Evolutionary conservation across 2,329 filamentous ascomycete genomes (phyloP).

Genomic region (Trichoderma gracile): DNA sequence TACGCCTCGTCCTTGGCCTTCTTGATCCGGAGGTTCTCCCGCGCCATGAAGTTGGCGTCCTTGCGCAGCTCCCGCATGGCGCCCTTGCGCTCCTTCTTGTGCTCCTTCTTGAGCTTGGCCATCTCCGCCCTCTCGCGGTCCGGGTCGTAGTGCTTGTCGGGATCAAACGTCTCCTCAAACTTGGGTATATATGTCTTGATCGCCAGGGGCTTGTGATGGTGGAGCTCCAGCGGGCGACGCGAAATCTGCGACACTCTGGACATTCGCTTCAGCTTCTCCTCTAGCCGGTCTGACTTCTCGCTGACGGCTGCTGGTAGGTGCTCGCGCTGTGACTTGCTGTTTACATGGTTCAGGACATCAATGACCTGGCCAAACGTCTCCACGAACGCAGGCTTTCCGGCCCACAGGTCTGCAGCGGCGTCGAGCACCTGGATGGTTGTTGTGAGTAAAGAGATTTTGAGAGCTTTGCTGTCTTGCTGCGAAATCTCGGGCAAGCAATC

Average conservation of each 20-base stretch:
- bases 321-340: slow-evolving; percentile 51
- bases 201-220: slow-evolving; percentile 83
- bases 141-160: slow-evolving; percentile 94
- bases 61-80: slow-evolving; percentile 92
- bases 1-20: slow-evolving; percentile 91
- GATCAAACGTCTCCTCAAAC: slow-evolving; percentile 94
- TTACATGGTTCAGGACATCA: slow-evolving; percentile 61
- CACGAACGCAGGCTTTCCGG: slow-evolving; percentile 68
- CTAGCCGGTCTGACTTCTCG: slow-evolving; percentile 45
- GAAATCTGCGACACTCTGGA: slow-evolving; percentile 62
- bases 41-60: slow-evolving; percentile 89
- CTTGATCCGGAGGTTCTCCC: slow-evolving; percentile 88
- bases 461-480: slow-evolving; percentile 38
- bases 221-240: slow-evolving; percentile 80
- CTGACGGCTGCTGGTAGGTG: slow-evolving; percentile 51
- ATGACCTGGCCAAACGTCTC: slow-evolving; percentile 74
- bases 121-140: slow-evolving; percentile 85
- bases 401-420: slow-evolving; percentile 71
- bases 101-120: slow-evolving; percentile 81
- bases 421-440: slow-evolving; percentile 67
- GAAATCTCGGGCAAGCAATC: slow-evolving; percentile 52
- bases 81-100: slow-evolving; percentile 94
- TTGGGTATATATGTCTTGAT: slow-evolving; percentile 89
- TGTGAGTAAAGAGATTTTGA: slow-evolving; percentile 61
- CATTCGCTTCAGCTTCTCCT: slow-evolving; percentile 52